Percentiles rank a stretch among this genome's conserved stretches.
These are phyloP conservation scores for Hypoxylon subgilvum DNA, from an alignment of 495 filamentous ascomycete species.

Conservation along the genomic window DNA sequence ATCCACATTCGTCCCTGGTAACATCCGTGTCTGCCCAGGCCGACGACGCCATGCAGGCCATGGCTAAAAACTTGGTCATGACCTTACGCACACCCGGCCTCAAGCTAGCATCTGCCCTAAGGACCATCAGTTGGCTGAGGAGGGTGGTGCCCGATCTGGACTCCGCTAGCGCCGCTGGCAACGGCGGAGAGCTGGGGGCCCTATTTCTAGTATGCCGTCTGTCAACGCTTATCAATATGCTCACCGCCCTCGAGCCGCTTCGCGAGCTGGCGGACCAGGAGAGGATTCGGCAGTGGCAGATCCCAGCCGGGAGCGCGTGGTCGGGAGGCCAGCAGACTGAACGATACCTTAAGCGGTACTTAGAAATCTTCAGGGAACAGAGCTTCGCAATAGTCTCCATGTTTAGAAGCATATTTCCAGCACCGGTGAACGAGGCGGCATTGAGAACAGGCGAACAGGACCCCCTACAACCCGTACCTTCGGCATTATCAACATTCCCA, in stretches of 20 bases:
- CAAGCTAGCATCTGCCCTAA: constrained; percentile 88
- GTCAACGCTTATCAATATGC: constrained; percentile 75
- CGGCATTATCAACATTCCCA: constrained; percentile 82
- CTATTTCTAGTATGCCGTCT: constrained; percentile 88
- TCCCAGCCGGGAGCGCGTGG: constrained; percentile 54
- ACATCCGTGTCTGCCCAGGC: constrained; percentile 75
- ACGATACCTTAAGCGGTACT: constrained; percentile 89
- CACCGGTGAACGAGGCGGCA: constrained; percentile 42
- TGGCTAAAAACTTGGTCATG: constrained; percentile 83
- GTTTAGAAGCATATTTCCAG: constrained; percentile 86
- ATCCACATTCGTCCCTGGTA: constrained; percentile 78
- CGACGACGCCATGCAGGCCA: constrained; percentile 85
- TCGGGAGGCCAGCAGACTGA: constrained; percentile 89
- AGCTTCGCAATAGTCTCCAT: constrained; percentile 93
- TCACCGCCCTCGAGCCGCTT: constrained; percentile 85
- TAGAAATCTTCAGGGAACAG: constrained; percentile 98
- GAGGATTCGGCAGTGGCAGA: constrained; percentile 54
- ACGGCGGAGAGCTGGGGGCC: constrained; percentile 66
- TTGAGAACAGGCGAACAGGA: constrained; percentile 49
- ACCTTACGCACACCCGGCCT: constrained; percentile 76
- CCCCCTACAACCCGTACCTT: constrained; percentile 71
- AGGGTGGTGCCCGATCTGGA: constrained; percentile 84
- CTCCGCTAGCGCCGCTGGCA: constrained; percentile 50
- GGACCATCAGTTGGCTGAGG: constrained; percentile 90
- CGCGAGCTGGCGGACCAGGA: constrained; percentile 91